phyloP scores from a whole-genome alignment of 257 asterid genomes.

The Capsicum rhomboideum region DNA sequence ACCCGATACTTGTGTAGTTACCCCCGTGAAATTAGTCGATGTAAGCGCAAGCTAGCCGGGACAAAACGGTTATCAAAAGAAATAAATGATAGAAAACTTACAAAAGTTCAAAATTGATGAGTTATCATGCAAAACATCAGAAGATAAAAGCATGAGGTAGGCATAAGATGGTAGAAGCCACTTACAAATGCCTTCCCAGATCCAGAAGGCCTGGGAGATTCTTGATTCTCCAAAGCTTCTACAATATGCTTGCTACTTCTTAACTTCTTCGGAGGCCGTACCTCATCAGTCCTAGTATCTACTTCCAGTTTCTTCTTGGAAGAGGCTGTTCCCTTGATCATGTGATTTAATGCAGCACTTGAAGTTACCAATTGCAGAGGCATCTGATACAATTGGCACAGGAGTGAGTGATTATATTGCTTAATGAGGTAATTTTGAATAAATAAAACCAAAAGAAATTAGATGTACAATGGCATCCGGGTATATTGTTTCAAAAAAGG shows the following conservation, averaged over 20 bases:
- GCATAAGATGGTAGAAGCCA: background rate
- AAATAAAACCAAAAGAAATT: background rate
- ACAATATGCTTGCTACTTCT: background rate
- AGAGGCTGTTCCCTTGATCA: background rate
- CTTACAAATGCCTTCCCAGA: background rate
- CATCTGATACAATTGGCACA: background rate
- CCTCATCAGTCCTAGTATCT: background rate
- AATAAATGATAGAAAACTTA: background rate
- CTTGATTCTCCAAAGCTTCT: background rate
- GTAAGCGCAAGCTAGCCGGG: background rate
- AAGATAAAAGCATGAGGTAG: background rate
- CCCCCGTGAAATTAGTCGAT: background rate
- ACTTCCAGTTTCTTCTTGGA: background rate
- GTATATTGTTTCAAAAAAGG: too few relatives aligned
- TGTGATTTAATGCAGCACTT: background rate
- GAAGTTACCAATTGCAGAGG: background rate
- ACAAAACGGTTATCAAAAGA: background rate
- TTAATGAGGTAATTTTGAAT: background rate
- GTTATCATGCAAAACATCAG: background rate
- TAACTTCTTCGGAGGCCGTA: background rate
- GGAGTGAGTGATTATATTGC: background rate
- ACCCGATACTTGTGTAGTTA: background rate
- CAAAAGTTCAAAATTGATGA: background rate
- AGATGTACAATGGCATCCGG: background rate
- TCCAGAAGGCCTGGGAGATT: background rate